A percentile compares a stretch with the other conserved stretches of the same genome.
phyloP scores from a whole-genome alignment of 805 yeast species.

The Danielozyma ontarioensis region DNA sequence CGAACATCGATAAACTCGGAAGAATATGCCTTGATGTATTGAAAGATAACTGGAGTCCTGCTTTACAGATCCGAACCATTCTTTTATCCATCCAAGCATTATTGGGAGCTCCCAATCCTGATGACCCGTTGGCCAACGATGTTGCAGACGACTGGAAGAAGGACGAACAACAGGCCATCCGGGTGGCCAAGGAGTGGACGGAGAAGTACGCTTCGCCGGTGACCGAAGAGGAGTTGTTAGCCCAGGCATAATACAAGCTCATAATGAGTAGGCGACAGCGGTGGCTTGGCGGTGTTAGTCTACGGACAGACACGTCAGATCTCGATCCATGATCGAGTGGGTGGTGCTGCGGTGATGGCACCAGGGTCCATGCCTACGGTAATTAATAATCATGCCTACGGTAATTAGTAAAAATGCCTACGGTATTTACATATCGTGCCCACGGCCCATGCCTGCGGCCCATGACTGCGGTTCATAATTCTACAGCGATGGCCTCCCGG shows the following conservation, averaged over 20 bases:
- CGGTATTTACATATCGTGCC: too few species aligned
- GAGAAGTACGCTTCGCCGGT: constrained; percentile 44
- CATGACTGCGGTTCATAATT: too few species aligned
- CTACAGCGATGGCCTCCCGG: too few species aligned
- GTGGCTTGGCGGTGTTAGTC: too few species aligned
- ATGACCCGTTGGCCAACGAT: constrained; percentile 96
- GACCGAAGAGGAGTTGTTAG: background rate
- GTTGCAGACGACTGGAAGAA: constrained; percentile 97
- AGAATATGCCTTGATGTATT: constrained; percentile 93
- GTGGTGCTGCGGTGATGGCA: too few species aligned
- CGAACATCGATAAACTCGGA: constrained; percentile 92
- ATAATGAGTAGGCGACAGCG: too few species aligned
- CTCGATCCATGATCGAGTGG: too few species aligned
- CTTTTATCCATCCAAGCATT: constrained; percentile 88
- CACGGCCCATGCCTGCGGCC: too few species aligned
- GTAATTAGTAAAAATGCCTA: too few species aligned
- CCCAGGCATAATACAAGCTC: background rate
- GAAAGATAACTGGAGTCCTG: constrained; percentile 97
- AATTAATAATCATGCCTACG: too few species aligned
- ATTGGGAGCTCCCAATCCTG: constrained; percentile 94
- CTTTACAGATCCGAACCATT: constrained; percentile 90
- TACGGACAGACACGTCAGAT: too few species aligned
- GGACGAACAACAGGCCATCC: constrained; percentile 74
- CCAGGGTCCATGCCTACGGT: too few species aligned
- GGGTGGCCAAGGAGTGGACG: constrained; percentile 77